These are phyloP conservation scores for Thermothielavioides terrestris DNA, from an alignment of 495 filamentous ascomycete species.

Conservation along the genomic window DNA sequence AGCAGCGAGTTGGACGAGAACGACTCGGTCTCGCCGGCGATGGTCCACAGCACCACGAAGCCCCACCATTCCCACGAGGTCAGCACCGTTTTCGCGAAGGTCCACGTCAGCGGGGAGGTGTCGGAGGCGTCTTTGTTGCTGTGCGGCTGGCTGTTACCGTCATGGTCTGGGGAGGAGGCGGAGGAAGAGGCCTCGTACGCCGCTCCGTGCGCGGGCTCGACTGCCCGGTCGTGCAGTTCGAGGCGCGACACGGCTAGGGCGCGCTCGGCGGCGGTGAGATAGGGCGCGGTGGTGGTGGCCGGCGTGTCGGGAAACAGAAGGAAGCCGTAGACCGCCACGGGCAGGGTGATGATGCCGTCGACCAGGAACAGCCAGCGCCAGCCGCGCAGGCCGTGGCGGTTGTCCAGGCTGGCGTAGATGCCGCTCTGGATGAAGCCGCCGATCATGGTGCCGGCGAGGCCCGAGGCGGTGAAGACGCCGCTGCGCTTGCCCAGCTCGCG, in stretches of 20 bases:
- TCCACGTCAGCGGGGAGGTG: constrained; percentile 22
- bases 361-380: constrained; percentile 65
- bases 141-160: constrained; percentile 16
- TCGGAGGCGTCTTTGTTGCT: background rate
- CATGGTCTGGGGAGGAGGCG: no score
- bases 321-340: constrained; percentile 51
- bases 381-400: constrained; percentile 42
- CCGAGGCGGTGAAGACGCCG: constrained; percentile 46
- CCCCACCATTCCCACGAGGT: constrained; percentile 42
- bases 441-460: constrained; percentile 43
- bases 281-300: constrained; percentile 43
- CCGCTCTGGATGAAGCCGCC: constrained; percentile 53
- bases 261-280: constrained; percentile 38
- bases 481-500: constrained; percentile 56
- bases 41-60: constrained; percentile 45
- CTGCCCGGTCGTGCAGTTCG: background rate
- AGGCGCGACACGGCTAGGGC: constrained; percentile 36
- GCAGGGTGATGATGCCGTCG: constrained; percentile 45
- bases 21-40: constrained; percentile 44
- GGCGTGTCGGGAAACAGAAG: constrained; percentile 55
- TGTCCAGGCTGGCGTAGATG: constrained; percentile 46
- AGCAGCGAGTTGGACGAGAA: constrained; percentile 43
- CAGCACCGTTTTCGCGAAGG: constrained; percentile 36
- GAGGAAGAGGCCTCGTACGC: no score
- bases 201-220: no score